phyloP scores from a whole-genome alignment of 768 basidiomycete species.

The Coprinopsis strossmayeri region DNA sequence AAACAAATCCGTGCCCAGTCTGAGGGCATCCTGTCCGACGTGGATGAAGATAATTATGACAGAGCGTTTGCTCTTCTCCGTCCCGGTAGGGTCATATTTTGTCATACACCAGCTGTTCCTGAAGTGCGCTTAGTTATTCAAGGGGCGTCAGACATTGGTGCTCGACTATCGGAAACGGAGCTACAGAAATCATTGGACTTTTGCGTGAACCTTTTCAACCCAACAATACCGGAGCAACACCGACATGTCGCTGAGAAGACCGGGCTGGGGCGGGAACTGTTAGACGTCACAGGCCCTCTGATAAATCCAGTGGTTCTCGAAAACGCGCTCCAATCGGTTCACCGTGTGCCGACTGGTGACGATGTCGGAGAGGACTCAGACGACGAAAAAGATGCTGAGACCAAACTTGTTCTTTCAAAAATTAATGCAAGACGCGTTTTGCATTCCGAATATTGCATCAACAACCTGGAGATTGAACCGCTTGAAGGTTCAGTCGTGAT shows the following conservation, averaged over 20 bases:
- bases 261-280: constrained; percentile 30
- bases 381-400: constrained; percentile 31
- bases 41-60: constrained; percentile 67
- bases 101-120: not conserved
- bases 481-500: constrained; percentile 54
- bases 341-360: constrained; percentile 5
- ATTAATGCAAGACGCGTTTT: constrained; percentile 67
- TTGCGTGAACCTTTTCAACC: constrained; percentile 66
- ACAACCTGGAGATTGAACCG: constrained; percentile 63
- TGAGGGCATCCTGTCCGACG: constrained; percentile 49
- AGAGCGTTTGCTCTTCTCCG: constrained; percentile 57
- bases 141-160: constrained; percentile 73
- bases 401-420: constrained; percentile 54
- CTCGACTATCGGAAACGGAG: constrained; percentile 63
- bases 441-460: constrained; percentile 59
- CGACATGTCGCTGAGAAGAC: constrained; percentile 27
- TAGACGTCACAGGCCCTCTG: constrained; percentile 47
- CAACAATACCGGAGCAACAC: constrained; percentile 59
- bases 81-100: constrained; percentile 35
- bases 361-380: constrained; percentile 23
- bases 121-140: constrained; percentile 54
- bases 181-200: constrained; percentile 74
- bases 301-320: constrained; percentile 38
- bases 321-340: constrained; percentile 22
- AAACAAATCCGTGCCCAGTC: constrained; percentile 63